Percentiles rank a stretch among this genome's conserved stretches.
These are phyloP conservation scores for Ophiostoma piceae DNA, from an alignment of 2,329 filamentous ascomycete species.

Conservation along the genomic window DNA sequence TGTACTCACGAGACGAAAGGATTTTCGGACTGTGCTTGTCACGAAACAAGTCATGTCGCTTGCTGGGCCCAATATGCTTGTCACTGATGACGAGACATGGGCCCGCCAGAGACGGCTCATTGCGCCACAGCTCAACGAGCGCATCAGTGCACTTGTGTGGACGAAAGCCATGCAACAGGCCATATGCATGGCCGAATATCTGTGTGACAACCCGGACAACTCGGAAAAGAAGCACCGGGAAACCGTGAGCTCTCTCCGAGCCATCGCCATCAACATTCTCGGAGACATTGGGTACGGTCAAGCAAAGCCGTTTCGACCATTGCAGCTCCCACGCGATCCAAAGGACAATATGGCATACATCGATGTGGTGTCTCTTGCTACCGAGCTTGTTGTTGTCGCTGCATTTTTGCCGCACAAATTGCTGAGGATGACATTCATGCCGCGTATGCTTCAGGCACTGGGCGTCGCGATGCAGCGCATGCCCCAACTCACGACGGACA, in stretches of 20 bases:
- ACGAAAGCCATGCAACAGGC: conserved; percentile 34
- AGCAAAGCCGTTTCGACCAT: conserved; percentile 31
- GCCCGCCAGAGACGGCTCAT: conserved; percentile 36
- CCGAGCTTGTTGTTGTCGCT: conserved; percentile 31
- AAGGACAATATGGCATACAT: conserved; percentile 31
- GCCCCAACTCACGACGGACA: conserved; percentile 31
- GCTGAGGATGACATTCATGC: conserved; percentile 31
- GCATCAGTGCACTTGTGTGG: conserved; percentile 36
- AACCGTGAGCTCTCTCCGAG: conserved; percentile 32
- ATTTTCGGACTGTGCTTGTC: conserved; percentile 34
- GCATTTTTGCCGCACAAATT: conserved; percentile 32
- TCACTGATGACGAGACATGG: conserved; percentile 31
- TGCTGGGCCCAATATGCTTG: conserved; percentile 36
- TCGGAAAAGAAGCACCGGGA: conserved; percentile 27
- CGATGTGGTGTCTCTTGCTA: conserved; percentile 33
- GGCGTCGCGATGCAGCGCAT: conserved; percentile 31
- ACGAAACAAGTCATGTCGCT: conserved; percentile 33
- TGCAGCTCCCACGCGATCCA: conserved; percentile 27
- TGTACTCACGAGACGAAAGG: conserved; percentile 35
- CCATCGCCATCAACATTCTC: conserved; percentile 38
- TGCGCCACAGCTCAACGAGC: conserved; percentile 36
- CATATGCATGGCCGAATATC: conserved; percentile 31
- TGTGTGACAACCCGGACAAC: conserved; percentile 30
- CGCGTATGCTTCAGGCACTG: conserved; percentile 29
- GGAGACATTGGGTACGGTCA: conserved; percentile 35